Evolutionary conservation across 768 basidiomycete species (phyloP).

Genomic region (Coprinopsis strossmayeri): DNA sequence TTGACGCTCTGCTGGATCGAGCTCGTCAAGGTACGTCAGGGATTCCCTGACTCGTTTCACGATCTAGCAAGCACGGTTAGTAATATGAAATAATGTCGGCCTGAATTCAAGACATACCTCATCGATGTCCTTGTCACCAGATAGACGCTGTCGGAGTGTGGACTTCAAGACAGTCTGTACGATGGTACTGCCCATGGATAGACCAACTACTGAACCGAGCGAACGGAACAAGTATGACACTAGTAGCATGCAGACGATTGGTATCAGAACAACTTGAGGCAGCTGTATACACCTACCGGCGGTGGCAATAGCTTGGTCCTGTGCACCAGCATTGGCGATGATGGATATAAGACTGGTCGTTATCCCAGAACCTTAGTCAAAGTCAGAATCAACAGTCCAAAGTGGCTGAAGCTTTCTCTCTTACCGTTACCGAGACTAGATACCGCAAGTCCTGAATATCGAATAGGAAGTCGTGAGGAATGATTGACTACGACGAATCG

Average conservation of each 20-base stretch:
- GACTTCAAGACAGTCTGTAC: slow-evolving; percentile 44
- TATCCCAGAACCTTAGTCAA: slow-evolving; percentile 4
- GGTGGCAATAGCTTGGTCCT: slow-evolving; percentile 60
- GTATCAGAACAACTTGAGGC: not conserved
- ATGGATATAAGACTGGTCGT: slow-evolving; percentile 48
- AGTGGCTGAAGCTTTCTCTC: no score
- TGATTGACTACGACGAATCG: no score
- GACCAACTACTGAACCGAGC: slow-evolving; percentile 49
- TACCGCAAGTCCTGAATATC: slow-evolving; percentile 25
- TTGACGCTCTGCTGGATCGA: slow-evolving; percentile 29
- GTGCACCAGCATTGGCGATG: slow-evolving; percentile 56
- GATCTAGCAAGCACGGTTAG: no score
- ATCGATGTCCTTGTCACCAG: slow-evolving; percentile 39
- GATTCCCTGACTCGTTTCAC: slow-evolving; percentile 44
- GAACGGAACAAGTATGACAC: slow-evolving; percentile 66
- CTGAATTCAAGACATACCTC: slow-evolving; percentile 41
- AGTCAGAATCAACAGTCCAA: no score
- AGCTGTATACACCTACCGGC: slow-evolving; percentile 31
- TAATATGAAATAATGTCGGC: no score
- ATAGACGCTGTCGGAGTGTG: slow-evolving; percentile 33
- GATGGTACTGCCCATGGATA: slow-evolving; percentile 52
- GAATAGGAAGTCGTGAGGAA: no score
- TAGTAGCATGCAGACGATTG: slow-evolving; percentile 15
- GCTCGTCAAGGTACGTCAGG: slow-evolving; percentile 36
- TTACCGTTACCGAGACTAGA: slow-evolving; percentile 35